Base-by-base conservation (phyloP, 208 protist genomes). In the Wallacemonas collosoma region DNA sequence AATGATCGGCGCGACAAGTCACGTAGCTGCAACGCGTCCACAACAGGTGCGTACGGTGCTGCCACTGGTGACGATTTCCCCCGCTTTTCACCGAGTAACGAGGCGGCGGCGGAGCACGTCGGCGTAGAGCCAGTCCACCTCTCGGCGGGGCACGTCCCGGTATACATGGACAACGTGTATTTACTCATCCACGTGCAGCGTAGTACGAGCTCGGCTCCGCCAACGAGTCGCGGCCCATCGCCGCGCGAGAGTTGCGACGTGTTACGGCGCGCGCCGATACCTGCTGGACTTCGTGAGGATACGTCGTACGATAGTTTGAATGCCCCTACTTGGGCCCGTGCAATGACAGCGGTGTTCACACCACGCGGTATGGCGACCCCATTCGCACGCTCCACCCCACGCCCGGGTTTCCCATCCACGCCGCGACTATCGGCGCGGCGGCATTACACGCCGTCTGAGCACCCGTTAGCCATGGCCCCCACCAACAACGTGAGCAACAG, bases 101-200 rank as follows among this genome's bases (percentile, higher is more conserved):
- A 57, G n/a, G 44, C 61, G 35, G 73, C 76, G 61, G 67, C 71
- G 15, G 64, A 70, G 38, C 70, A 79, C 43, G 73, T 81, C 2
- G 48, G 67, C 11, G 70, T 77, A 2, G 77, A 83, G 60, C 75
- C 89, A 1, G 56, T 94, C n/a, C 74, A 80, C 50, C 75, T 93
- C 11, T 72, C 73, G 4, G 62, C 70, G 38, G 3, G 73, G 3
- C 70, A 80, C 40, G 75, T 88, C 38, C 61, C 75, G 2, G 43
- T 91, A 9, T 55, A 66, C 1, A 55, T 81, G 6, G 73, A 74
- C 6, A 78, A 81, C 47, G 82, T 88, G 61, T 93, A 92, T 58
- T 11, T 95, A 35, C 67, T 95, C 44, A 38, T 95, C 7, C 71
- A 91, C 45, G 63, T 93, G 26, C 83, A 95, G 56, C 82, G 87